Evolutionary conservation across 192 early-diverging fungal species (phyloP), one percentile per base, ranked within the genome.

Genomic region (Umbelopsis vinacea): DNA sequence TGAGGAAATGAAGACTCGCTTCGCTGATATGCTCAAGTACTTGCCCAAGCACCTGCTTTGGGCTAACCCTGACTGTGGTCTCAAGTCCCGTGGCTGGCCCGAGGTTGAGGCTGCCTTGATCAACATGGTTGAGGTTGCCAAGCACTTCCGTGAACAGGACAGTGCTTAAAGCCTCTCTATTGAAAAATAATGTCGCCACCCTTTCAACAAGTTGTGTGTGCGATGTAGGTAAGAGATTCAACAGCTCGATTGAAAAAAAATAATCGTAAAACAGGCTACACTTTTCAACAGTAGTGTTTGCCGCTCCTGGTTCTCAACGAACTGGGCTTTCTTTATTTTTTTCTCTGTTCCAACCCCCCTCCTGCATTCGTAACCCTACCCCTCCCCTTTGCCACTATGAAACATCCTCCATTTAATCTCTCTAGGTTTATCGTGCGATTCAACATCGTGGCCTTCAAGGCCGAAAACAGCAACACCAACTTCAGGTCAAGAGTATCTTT

Each of bases 41-140:
- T 83, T 99, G 26, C 86, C 92, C 26, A 78, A 84, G 26, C 84
- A 92, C 46, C 86, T 92, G 67, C 79, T 97, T 21, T 98, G 97
- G 97, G 89, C 94, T 73, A 98, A 98, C 89, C 97, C 97, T 33
- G 97, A 99, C 84, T 99, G 97, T 80, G 97, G 97, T 67, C 88
- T 99, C 69, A 93, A 98, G 90, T 96, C 97, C 48, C 92, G 97
- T 80, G 94, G 92, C 50, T 98, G 97, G 97, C 80, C 85, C 50
- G 97, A 99, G 85, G 93, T 93, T 73, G 89, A 96, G 80, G 88
- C 87, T 76, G 91, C 94, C 12, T 80, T 98, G 71, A 76, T 73
- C 72, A 97, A 99, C 88, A 86, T 99, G 87, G 88, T 93, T 37
- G 85, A 86, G 21, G 91, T 96, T 47, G 94, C 95, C 66, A 85